phyloP scores from a whole-genome alignment of 225 moss, liverwort and hornwort genomes.

The Ulota crispa region DNA sequence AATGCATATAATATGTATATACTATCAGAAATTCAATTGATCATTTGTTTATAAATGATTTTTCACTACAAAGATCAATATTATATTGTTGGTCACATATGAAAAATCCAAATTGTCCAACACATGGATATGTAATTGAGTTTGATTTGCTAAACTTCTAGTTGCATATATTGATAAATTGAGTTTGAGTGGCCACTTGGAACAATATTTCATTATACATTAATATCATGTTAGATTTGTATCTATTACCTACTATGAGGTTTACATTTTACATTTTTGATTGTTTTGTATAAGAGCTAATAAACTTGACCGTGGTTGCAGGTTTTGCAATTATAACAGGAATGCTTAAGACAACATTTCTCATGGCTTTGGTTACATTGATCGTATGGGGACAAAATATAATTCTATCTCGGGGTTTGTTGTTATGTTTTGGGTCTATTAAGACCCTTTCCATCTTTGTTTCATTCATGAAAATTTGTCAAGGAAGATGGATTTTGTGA shows the following conservation, averaged over 20 bases:
- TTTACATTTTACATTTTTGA: too few relatives aligned
- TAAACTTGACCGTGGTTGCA: slow-evolving; percentile 29
- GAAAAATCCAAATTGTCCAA: neutral
- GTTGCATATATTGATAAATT: neutral
- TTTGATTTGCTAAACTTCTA: neutral
- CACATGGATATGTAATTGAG: neutral
- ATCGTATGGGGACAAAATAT: slow-evolving; percentile 56
- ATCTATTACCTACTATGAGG: neutral
- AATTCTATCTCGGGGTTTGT: slow-evolving; percentile 40
- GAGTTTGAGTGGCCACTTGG: neutral
- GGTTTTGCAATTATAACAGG: slow-evolving; percentile 63
- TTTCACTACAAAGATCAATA: neutral
- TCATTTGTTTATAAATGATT: too few relatives aligned
- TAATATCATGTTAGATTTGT: too few relatives aligned
- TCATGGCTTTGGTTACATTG: slow-evolving; percentile 60
- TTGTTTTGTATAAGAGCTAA: neutral
- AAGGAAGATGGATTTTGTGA: slow-evolving; percentile 59
- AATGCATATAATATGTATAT: too few relatives aligned
- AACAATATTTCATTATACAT: neutral
- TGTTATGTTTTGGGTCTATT: slow-evolving; percentile 59
- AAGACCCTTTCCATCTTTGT: slow-evolving; percentile 56
- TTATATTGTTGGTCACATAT: neutral
- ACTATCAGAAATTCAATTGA: too few relatives aligned
- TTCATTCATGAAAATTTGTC: slow-evolving; percentile 50
- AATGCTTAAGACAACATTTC: slow-evolving; percentile 69